Evolutionary conservation across 2,329 filamentous ascomycete genomes (phyloP).

Genomic region (Fonsecaea pedrosoi): DNA sequence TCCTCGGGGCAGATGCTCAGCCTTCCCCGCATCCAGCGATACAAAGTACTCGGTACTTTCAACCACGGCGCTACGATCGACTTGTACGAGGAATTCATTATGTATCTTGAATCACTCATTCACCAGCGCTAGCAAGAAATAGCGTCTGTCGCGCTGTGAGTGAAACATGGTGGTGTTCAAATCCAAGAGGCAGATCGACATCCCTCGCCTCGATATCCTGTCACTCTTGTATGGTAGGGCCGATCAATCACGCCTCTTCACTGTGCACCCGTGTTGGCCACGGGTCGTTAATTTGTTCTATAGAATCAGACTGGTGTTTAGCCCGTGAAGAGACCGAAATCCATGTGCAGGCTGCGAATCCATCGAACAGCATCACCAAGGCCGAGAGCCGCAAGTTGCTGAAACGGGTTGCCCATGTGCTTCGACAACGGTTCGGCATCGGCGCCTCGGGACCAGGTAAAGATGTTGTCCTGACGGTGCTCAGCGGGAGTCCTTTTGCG

Average conservation of each 20-base stretch:
- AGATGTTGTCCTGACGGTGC: background rate
- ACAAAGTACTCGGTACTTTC: background rate
- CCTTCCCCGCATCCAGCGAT: background rate
- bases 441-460: background rate
- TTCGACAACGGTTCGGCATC: background rate
- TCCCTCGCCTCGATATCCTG: background rate
- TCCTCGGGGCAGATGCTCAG: background rate
- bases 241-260: background rate
- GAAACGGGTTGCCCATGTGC: background rate
- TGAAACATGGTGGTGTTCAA: background rate
- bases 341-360: slow-evolving; percentile 1
- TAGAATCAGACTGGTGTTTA: background rate
- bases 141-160: background rate
- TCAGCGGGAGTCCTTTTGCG: background rate
- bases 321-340: background rate
- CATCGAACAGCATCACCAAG: background rate
- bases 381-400: background rate
- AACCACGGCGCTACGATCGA: no score
- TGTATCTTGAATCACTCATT: background rate
- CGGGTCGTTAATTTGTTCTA: background rate
- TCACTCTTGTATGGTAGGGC: background rate
- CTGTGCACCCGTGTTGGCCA: background rate
- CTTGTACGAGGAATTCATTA: background rate
- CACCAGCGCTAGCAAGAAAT: background rate
- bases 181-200: background rate